These are phyloP conservation scores for Leccinum variicolor DNA, from an alignment of 768 basidiomycete genomes.

Conservation along the genomic window DNA sequence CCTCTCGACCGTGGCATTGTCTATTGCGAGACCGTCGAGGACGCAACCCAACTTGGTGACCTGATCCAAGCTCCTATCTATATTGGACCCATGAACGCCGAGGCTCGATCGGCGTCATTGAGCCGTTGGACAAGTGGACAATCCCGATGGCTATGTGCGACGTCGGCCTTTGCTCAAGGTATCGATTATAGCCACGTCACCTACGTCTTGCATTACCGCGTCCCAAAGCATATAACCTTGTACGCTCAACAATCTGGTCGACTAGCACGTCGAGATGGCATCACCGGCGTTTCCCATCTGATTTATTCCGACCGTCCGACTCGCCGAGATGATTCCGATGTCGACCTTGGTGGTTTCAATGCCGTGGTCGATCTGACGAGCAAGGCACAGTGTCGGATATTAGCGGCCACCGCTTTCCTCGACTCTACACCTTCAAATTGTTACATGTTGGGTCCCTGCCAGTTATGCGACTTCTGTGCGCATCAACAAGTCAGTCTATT, in stretches of 20 bases:
- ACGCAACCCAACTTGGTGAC: not conserved
- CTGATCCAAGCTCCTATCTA: not conserved
- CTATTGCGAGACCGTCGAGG: not conserved
- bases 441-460: not conserved
- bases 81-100: not conserved
- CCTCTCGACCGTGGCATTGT: not conserved
- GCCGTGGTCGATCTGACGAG: not conserved
- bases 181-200: constrained; percentile 3
- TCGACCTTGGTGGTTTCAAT: not conserved
- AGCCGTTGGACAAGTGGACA: not conserved
- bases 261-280: not conserved
- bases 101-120: not conserved
- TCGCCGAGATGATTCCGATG: not conserved
- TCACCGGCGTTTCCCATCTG: not conserved
- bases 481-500: not conserved
- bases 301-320: not conserved
- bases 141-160: constrained; percentile 6
- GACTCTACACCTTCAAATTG: not conserved
- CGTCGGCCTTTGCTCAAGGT: constrained; percentile 5
- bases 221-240: constrained; percentile 4
- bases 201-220: constrained; percentile 1
- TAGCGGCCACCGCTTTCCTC: not conserved
- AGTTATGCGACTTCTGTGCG: not conserved
- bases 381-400: not conserved
- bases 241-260: constrained; percentile 5